Evolutionary conservation across 805 yeast species (phyloP), one percentile per base, ranked within the genome.

Genomic region (Lachancea sp.): DNA sequence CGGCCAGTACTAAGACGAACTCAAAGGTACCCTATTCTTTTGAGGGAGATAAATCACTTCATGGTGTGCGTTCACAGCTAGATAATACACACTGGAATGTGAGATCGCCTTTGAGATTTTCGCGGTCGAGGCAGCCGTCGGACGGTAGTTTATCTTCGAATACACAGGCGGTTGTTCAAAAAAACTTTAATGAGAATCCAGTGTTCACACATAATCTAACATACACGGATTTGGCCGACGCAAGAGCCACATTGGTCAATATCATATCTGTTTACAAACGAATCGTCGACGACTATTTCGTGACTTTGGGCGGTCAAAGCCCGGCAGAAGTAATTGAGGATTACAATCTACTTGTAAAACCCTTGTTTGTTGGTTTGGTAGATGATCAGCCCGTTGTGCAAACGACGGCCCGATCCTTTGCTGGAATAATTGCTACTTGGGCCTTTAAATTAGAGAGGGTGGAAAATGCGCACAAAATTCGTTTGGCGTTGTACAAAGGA

Each of bases 311-410:
- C 8, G 42, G 43, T n/a, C 44, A 42, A 5, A 32, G 43, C 11
- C 47, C 51, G 30, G 35, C 39, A 15, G 29, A 36, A 12, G 49
- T 56, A 51, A 50, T 52, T 7, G 44, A 46, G 4, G 45, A 49
- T 19, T 60, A 57, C 36, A 58, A 53, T 36, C 47, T 47, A 32
- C 49, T 58, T 9, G 48, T 58, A n/a, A 59, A 65, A 36, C 70
- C 77, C 2, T 48, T 74, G 3, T 56, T 65, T 12, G 56, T 56
- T 24, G 62, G 74, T 1, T 48, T 72, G 12, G 52, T 60, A 21
- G 70, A 68, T 42, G 50, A 61, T 2, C 70, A 67, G 46, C 41
- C 44, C 8, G 60, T 51, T 7, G 42, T 75, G 24, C 58, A 56
- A 11, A 51, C 50, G 1, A 65, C 72, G 1, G 59, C 68, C 0